Conservation (phyloP, 176 grass and related monocot species). For the Oropetium thomaeum region DNA sequence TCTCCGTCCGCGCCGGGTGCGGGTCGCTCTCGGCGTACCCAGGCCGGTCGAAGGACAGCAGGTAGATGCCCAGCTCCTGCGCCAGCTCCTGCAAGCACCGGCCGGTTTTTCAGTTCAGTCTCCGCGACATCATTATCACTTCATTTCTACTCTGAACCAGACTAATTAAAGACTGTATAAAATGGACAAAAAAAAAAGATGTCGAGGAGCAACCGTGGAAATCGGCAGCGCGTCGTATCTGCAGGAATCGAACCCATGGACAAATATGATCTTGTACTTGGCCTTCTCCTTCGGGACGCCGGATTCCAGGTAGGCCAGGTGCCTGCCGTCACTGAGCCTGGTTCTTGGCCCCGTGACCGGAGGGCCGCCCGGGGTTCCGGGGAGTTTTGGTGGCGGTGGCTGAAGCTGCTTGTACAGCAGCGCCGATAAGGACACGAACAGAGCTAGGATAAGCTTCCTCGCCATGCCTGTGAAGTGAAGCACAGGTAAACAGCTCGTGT, state of each 20-base stretch:
- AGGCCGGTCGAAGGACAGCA: slow-evolving; percentile 69
- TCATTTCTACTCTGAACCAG: not conserved
- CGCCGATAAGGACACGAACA: slow-evolving; percentile 34
- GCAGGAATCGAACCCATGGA: slow-evolving; percentile 80
- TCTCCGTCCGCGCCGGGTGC: slow-evolving; percentile 40
- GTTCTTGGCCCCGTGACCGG: slow-evolving; percentile 54
- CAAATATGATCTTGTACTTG: slow-evolving; percentile 75
- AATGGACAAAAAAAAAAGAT: not conserved
- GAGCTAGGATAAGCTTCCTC: slow-evolving; percentile 34
- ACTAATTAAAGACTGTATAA: not conserved
- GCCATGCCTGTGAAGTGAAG: slow-evolving; percentile 33
- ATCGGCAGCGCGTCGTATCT: slow-evolving; percentile 57
- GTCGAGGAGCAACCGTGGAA: slow-evolving; percentile 30
- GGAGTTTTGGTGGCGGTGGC: slow-evolving; percentile 39
- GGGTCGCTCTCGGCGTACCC: slow-evolving; percentile 84
- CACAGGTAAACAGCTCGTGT: not conserved
- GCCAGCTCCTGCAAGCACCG: slow-evolving; percentile 55
- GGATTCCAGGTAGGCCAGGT: slow-evolving; percentile 71
- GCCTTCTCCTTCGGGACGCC: slow-evolving; percentile 66
- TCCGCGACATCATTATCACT: not conserved
- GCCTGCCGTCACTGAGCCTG: slow-evolving; percentile 71
- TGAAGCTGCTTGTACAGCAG: slow-evolving; percentile 53
- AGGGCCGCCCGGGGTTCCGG: slow-evolving; percentile 37
- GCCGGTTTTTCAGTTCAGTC: not conserved
- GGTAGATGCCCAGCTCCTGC: slow-evolving; percentile 61